A percentile compares a stretch with the other conserved stretches of the same genome.
These are phyloP conservation scores for Echinosophora koreensis DNA, from an alignment of 306 rosid genomes.

Conservation along the genomic window DNA sequence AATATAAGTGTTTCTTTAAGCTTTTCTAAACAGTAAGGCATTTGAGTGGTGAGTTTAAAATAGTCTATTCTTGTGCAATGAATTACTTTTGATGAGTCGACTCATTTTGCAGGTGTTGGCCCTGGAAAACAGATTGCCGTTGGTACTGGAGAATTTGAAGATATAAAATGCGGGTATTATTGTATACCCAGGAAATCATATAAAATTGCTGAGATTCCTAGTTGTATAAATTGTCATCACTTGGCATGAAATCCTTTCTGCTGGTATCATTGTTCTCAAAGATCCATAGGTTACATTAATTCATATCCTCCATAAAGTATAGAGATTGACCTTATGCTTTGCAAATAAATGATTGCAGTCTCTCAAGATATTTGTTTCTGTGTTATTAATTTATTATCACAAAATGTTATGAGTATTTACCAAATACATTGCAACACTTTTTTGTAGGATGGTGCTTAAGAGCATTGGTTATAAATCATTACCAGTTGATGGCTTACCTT, in stretches of 20 bases:
- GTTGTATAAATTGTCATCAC: conserved; percentile 35
- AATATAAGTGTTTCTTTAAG: conserved; percentile 32
- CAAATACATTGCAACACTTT: conserved; percentile 30
- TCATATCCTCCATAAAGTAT: conserved; percentile 6
- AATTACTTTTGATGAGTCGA: conserved; percentile 38
- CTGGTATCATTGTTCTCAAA: conserved; percentile 22
- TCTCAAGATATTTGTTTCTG: conserved; percentile 7
- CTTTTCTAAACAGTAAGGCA: conserved; percentile 4
- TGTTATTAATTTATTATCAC: conserved; percentile 1
- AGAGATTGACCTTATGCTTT: conserved; percentile 23
- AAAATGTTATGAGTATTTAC: conserved; percentile 12
- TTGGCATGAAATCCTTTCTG: conserved; percentile 33
- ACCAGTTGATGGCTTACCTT: conserved; percentile 86
- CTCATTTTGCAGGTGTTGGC: conserved; percentile 64
- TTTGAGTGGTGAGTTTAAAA: not conserved
- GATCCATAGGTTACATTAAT: conserved; percentile 27
- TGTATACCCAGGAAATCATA: conserved; percentile 17
- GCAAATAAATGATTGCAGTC: conserved; percentile 39
- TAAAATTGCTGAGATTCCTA: conserved; percentile 17
- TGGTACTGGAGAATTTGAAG: conserved; percentile 82
- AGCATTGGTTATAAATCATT: conserved; percentile 95
- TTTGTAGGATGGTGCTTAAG: conserved; percentile 82
- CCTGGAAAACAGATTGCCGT: conserved; percentile 80
- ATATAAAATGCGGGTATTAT: conserved; percentile 79
- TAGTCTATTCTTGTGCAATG: conserved; percentile 32